These are phyloP conservation scores for Heterobasidion irregulare DNA, from an alignment of 1,284 basidiomycete genomes.

Conservation along the genomic window DNA sequence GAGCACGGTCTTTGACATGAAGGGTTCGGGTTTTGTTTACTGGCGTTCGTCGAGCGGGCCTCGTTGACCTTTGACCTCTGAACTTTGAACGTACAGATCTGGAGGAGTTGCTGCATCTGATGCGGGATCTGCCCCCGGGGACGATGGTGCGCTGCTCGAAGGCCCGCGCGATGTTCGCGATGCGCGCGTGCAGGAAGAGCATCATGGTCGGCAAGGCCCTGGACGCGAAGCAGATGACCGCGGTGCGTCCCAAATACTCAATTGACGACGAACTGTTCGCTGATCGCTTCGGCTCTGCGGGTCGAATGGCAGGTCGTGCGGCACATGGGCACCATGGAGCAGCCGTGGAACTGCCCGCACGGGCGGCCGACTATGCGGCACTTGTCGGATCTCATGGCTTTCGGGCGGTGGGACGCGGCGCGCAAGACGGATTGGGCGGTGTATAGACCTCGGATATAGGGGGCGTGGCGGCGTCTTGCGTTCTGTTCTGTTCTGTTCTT, in stretches of 20 bases:
- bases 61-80: neutral
- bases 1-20: conserved; percentile 73
- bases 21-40: conserved; percentile 31
- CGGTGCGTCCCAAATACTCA: conserved; percentile 31
- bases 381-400: conserved; percentile 35
- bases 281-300: neutral
- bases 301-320: conserved; percentile 56
- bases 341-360: conserved; percentile 98
- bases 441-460: neutral
- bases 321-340: conserved; percentile 95
- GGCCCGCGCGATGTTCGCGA: conserved; percentile 94
- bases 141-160: conserved; percentile 88
- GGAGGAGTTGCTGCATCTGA: conserved; percentile 86
- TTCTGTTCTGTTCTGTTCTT: no score
- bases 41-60: conserved; percentile 15
- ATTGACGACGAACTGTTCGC: conserved; percentile 2
- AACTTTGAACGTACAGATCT: conserved; percentile 52
- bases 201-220: conserved; percentile 93
- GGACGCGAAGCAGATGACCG: conserved; percentile 70
- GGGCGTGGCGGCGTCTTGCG: no score
- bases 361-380: conserved; percentile 96
- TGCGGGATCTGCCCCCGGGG: conserved; percentile 70
- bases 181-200: conserved; percentile 91
- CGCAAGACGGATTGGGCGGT: conserved; percentile 12
- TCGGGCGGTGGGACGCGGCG: neutral